Evolutionary conservation across 768 basidiomycete species (phyloP), one percentile per base, ranked within the genome.

Genomic region (Psilocybe subaeruginosa): DNA sequence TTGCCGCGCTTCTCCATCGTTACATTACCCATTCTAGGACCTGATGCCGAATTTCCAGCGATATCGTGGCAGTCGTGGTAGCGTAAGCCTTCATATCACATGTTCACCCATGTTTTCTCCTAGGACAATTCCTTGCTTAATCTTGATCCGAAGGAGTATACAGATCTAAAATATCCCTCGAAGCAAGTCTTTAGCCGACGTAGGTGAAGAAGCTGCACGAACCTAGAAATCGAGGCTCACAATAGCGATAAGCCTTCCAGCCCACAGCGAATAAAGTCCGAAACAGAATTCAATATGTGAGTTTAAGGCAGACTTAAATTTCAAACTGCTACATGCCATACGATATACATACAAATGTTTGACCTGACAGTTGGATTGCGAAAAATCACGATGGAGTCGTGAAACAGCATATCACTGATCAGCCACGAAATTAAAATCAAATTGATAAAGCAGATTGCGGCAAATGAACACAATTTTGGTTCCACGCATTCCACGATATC

Each of bases 31-130:
- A 39, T 56, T 56, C 51, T 35, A 52, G 52, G 29, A 48, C 47
- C 52, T 60, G 59, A 51, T 55, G 56, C 61, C 61, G 64, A 59
- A 61, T 45, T 59, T 65, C 49, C 61, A 61, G 58, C 62, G 66
- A 65, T 59, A 65, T 68, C 62, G 66, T 65, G 64, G 64, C 63
- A 65, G 56, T 14, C 52, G 11, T 56, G 11, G 48, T 31, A 16
- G 29, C 56, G 37, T 17, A 30, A 51, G 37, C n/a, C 48, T 39
- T 49, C 54, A 50, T 60, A 64, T 64, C 63, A 64, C 63, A 64
- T 64, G 63, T 55, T 39, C 53, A 33, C 29, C n/a, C 14, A 23
- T 27, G 30, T 4, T 53, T 17, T 51, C 49, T 14, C 29, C 45
- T 17, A 48, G 53, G 52, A 30, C 56, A 4, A n/a, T 27, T 51